Conservation (phyloP, 192 early-diverging fungal species). For the Backusella luteola region DNA sequence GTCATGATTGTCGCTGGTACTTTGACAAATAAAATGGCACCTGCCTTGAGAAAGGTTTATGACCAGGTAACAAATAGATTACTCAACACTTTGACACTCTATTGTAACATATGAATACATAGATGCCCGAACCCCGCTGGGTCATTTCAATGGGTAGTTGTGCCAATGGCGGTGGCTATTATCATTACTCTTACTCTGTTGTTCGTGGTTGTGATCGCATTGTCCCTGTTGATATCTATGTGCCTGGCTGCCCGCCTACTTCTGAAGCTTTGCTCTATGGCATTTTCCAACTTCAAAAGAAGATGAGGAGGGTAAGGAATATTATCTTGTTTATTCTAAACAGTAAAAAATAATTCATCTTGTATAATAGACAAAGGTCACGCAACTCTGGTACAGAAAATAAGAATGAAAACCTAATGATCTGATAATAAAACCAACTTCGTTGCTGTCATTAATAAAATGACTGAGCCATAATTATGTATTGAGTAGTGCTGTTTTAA, state of each 20-base stretch:
- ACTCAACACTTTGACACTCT: neutral
- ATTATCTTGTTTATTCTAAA: neutral
- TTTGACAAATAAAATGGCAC: slow-evolving; percentile 98
- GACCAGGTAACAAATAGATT: slow-evolving; percentile 43
- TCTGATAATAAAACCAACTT: too few species aligned
- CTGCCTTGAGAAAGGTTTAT: slow-evolving; percentile 67
- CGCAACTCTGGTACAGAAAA: slow-evolving; percentile 80
- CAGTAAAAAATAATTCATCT: neutral
- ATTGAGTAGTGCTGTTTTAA: too few species aligned
- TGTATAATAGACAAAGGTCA: slow-evolving; percentile 47
- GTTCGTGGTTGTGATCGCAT: slow-evolving; percentile 96
- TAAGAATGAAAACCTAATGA: slow-evolving; percentile 23
- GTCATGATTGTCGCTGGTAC: slow-evolving; percentile 99
- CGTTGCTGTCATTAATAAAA: too few species aligned
- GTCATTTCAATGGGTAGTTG: slow-evolving; percentile 98
- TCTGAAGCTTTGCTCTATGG: slow-evolving; percentile 95
- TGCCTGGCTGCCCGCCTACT: slow-evolving; percentile 96
- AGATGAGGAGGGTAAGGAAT: slow-evolving; percentile 75
- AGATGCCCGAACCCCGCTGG: slow-evolving; percentile 97
- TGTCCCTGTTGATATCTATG: slow-evolving; percentile 94
- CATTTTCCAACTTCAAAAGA: slow-evolving; percentile 97
- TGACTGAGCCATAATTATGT: too few species aligned
- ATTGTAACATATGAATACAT: neutral
- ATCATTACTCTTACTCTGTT: slow-evolving; percentile 96
- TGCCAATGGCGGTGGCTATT: slow-evolving; percentile 97